These are phyloP conservation scores for Melaleuca quinquenervia DNA, from an alignment of 345 rosid species.

Conservation along the genomic window DNA sequence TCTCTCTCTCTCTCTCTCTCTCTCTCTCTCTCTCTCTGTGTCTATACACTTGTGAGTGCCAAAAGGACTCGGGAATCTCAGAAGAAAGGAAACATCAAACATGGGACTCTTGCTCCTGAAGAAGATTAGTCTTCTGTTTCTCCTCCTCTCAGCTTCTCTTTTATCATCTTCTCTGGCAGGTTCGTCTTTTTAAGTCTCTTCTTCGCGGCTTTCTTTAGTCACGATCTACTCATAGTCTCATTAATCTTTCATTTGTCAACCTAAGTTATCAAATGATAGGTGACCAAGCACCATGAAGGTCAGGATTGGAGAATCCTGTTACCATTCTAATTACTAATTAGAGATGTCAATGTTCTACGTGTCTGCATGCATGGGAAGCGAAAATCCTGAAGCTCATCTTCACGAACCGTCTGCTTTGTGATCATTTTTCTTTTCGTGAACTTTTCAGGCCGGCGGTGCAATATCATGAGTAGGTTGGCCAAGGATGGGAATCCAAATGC, in stretches of 20 bases:
- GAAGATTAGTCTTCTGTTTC: neutral
- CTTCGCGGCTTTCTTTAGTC: neutral
- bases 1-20: accelerated
- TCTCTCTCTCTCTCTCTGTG: neutral
- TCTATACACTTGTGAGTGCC: constrained; percentile 1
- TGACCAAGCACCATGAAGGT: neutral
- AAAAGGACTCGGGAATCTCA: neutral
- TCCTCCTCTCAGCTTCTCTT: constrained; percentile 3
- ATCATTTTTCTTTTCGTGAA: neutral
- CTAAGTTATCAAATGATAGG: neutral
- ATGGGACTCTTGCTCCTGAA: neutral
- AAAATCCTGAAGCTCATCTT: neutral
- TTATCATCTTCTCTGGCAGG: constrained; percentile 3
- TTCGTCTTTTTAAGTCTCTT: neutral
- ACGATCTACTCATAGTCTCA: neutral
- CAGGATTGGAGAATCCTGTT: neutral
- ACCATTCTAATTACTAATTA: neutral
- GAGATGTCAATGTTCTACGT: neutral
- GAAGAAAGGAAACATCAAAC: neutral
- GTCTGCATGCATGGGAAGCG: neutral
- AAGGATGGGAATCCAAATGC: neutral
- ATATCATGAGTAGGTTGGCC: neutral
- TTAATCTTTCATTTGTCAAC: neutral
- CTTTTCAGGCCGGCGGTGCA: neutral
- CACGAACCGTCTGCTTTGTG: neutral